phyloP scores from a whole-genome alignment of 805 yeast genomes.

The Candida xiaguanensis region DNA sequence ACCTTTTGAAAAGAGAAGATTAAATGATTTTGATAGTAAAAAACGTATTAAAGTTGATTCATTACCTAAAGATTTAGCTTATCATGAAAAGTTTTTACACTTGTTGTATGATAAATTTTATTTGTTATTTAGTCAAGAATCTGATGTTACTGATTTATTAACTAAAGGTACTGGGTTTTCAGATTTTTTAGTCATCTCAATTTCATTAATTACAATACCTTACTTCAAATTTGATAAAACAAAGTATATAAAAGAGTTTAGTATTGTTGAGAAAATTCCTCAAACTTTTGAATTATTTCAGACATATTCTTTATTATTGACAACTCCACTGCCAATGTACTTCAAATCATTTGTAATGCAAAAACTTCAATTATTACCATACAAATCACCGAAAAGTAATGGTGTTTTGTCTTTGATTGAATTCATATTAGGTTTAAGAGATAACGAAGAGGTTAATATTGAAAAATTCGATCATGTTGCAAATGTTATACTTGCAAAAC shows the following conservation, averaged over 20 bases:
- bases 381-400: constrained; percentile 47
- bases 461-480: constrained; percentile 65
- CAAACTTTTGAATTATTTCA: constrained; percentile 67
- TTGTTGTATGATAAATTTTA: constrained; percentile 29
- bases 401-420: constrained; percentile 78
- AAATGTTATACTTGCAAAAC: constrained; percentile 61
- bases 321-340: constrained; percentile 44
- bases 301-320: constrained; percentile 54
- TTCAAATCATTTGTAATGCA: constrained; percentile 46
- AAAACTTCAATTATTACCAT: constrained; percentile 52
- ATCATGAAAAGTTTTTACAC: constrained; percentile 19
- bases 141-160: constrained; percentile 52
- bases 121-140: constrained; percentile 32
- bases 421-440: constrained; percentile 72
- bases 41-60: constrained; percentile 21
- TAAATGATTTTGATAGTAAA: constrained; percentile 43
- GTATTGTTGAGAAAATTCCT: constrained; percentile 37
- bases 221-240: constrained; percentile 12
- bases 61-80: constrained; percentile 7
- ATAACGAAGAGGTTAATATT: constrained; percentile 63
- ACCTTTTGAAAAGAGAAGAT: constrained; percentile 56
- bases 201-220: constrained; percentile 41
- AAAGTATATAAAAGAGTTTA: constrained; percentile 13
- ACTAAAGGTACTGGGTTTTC: constrained; percentile 65
- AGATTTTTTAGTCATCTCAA: constrained; percentile 50